phyloP scores from a whole-genome alignment of 768 basidiomycete genomes.

The Tricholoma matsutake region DNA sequence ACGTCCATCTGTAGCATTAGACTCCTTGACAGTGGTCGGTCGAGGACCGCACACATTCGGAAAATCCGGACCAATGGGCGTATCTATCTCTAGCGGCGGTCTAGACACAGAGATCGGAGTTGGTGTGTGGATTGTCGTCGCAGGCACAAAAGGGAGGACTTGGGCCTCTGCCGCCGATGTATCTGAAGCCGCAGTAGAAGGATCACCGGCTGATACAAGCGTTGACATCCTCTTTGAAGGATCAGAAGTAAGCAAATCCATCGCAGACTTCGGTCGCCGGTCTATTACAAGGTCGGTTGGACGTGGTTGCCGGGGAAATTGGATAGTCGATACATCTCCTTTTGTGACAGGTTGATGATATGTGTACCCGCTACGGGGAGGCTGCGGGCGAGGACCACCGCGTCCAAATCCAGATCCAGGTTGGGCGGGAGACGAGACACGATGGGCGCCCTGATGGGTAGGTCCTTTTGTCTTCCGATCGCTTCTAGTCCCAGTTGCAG shows the following conservation, averaged over 20 bases:
- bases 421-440: not conserved
- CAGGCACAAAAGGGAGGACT: conserved; percentile 3
- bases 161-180: conserved; percentile 10
- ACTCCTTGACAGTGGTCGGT: not conserved
- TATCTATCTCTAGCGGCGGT: conserved; percentile 8
- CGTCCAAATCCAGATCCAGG: conserved; percentile 10
- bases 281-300: conserved; percentile 13
- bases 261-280: conserved; percentile 10
- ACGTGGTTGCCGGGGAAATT: conserved; percentile 14
- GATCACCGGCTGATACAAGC: conserved; percentile 11
- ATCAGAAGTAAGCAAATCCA: not conserved
- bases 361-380: conserved; percentile 37
- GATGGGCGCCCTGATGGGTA: not conserved
- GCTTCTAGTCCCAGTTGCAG: conserved; percentile 17
- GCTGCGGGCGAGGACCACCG: conserved; percentile 29
- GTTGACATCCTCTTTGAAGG: conserved; percentile 21
- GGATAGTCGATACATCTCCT: conserved; percentile 13
- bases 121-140: conserved; percentile 17
- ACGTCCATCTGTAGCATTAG: not conserved
- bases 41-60: not conserved
- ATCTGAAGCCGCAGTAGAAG: conserved; percentile 6
- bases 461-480: conserved; percentile 8
- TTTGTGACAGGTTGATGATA: conserved; percentile 22
- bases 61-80: not conserved
- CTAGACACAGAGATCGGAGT: conserved; percentile 7